These are phyloP conservation scores for Pleurotus ostreatus DNA, from an alignment of 768 basidiomycete species.

Conservation along the genomic window DNA sequence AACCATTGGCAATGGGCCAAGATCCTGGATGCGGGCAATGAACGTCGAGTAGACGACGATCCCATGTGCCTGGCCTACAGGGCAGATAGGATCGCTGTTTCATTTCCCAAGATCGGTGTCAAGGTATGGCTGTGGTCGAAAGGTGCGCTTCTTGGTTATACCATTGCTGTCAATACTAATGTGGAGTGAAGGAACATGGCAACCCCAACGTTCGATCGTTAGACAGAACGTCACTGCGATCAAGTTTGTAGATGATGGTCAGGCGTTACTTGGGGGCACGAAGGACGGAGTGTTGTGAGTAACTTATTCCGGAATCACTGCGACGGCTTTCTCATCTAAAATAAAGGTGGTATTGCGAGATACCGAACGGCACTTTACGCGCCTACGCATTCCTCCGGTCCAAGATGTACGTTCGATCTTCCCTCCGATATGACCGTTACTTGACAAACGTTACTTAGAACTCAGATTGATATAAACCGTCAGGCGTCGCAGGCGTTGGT, in stretches of 20 bases:
- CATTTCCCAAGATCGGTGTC: slow-evolving; percentile 54
- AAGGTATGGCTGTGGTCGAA: slow-evolving; percentile 62
- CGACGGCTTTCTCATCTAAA: slow-evolving; percentile 1
- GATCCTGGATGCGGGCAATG: slow-evolving; percentile 45
- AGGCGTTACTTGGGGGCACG: slow-evolving; percentile 64
- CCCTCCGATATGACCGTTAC: neutral
- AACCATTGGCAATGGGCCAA: slow-evolving; percentile 56
- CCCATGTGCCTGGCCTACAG: slow-evolving; percentile 50
- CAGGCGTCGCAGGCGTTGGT: slow-evolving; percentile 49
- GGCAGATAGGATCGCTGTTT: slow-evolving; percentile 58
- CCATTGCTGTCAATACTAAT: neutral
- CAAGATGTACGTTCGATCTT: slow-evolving; percentile 10
- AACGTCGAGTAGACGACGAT: slow-evolving; percentile 29
- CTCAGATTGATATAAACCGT: slow-evolving; percentile 43
- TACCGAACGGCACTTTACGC: slow-evolving; percentile 62
- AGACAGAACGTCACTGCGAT: slow-evolving; percentile 63
- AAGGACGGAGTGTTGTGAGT: slow-evolving; percentile 65
- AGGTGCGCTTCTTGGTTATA: slow-evolving; percentile 30
- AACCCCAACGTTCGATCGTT: slow-evolving; percentile 57
- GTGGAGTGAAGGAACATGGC: slow-evolving; percentile 50
- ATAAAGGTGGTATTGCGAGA: slow-evolving; percentile 61
- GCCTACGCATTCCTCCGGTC: slow-evolving; percentile 56
- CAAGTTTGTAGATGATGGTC: slow-evolving; percentile 59
- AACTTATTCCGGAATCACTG: neutral
- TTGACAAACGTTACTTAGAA: neutral